Conservation (phyloP, 2,329 filamentous ascomycete genomes). For the Epichloe scottii region DNA sequence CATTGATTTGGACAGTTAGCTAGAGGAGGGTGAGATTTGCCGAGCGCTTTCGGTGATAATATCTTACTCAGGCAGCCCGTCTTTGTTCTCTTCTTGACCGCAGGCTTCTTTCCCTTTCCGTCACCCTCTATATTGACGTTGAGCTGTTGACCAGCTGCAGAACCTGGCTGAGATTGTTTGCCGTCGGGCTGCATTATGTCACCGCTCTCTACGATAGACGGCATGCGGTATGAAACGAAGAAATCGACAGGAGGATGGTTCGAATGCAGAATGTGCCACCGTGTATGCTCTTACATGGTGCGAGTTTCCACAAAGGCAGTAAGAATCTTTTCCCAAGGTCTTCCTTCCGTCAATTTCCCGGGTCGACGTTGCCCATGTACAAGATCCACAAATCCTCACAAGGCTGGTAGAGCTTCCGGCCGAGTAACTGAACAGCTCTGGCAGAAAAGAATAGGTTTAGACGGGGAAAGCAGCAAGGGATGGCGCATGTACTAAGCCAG, state of each 20-base stretch:
- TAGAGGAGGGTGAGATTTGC: background rate
- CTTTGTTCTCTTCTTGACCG: constrained; percentile 64
- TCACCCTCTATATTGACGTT: constrained; percentile 27
- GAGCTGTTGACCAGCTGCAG: constrained; percentile 18
- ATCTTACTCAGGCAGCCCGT: constrained; percentile 78
- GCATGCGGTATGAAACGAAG: background rate
- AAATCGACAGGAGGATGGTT: constrained; percentile 1
- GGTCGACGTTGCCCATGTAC: background rate
- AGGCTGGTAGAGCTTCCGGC: background rate
- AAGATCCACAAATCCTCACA: background rate
- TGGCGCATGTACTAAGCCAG: background rate
- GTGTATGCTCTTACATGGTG: constrained; percentile 9
- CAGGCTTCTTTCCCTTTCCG: constrained; percentile 31
- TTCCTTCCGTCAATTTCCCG: background rate
- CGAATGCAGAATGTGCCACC: background rate
- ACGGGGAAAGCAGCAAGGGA: background rate
- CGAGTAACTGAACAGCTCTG: background rate
- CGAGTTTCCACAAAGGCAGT: background rate
- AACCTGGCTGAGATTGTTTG: constrained; percentile 13
- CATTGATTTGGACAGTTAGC: constrained; percentile 10
- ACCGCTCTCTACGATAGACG: constrained; percentile 1
- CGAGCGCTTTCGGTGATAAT: background rate
- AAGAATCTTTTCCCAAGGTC: background rate
- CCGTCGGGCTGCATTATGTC: constrained; percentile 6
- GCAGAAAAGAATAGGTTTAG: background rate